These are phyloP conservation scores for Phialemonium atrogriseum DNA, from an alignment of 2,329 filamentous ascomycete species.

Conservation along the genomic window DNA sequence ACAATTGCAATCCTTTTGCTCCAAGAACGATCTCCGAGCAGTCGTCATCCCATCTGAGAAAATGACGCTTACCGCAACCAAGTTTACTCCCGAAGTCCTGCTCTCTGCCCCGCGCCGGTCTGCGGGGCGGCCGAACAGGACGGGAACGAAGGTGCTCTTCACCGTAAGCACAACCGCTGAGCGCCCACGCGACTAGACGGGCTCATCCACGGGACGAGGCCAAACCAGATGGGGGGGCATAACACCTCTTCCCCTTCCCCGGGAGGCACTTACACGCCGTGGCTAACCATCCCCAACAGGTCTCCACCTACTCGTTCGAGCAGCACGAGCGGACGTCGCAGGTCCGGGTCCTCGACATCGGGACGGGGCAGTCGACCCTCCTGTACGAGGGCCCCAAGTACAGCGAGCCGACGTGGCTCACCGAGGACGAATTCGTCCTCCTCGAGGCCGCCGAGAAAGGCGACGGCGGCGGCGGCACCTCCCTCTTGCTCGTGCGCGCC, in stretches of 20 bases:
- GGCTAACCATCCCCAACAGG: conserved; percentile 22
- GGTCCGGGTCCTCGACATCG: conserved; percentile 61
- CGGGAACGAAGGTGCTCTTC: conserved; percentile 57
- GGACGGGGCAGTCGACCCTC: conserved; percentile 54
- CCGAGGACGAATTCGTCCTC: conserved; percentile 52
- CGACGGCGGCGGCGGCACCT: conserved; percentile 35
- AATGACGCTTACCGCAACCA: conserved; percentile 64
- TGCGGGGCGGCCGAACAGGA: conserved; percentile 58
- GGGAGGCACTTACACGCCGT: not conserved
- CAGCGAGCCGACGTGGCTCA: conserved; percentile 70
- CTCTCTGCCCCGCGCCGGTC: conserved; percentile 69
- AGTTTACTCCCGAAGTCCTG: conserved; percentile 70
- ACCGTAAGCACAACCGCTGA: conserved; percentile 42
- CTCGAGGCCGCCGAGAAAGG: conserved; percentile 43
- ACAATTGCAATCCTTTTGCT: not conserved
- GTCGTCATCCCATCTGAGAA: no score
- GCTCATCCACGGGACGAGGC: no score
- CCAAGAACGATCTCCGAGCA: conserved; percentile 3
- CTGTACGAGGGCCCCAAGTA: conserved; percentile 58
- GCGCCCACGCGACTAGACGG: no score
- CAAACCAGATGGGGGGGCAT: no score
- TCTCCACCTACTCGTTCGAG: conserved; percentile 73
- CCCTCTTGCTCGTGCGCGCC: conserved; percentile 32
- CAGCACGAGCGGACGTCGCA: conserved; percentile 61
- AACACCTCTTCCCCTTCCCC: no score